These are phyloP conservation scores for Carex pumila DNA, from an alignment of 176 grass and related monocot species.

Conservation along the genomic window DNA sequence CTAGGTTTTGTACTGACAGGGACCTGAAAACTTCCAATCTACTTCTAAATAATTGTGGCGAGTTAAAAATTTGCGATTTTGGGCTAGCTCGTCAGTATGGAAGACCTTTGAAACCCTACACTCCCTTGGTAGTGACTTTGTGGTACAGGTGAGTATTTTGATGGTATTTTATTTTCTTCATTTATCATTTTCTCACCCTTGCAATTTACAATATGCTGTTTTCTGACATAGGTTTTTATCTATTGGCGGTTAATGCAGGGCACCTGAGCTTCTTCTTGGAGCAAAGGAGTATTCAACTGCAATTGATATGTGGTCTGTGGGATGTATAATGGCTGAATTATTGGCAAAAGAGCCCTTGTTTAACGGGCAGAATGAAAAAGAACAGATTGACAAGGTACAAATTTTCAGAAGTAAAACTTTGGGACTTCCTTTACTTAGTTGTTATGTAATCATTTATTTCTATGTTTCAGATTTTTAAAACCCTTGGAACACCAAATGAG, in stretches of 20 bases:
- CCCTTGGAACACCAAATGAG: conserved; percentile 66
- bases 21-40: conserved; percentile 95
- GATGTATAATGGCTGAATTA: conserved; percentile 95
- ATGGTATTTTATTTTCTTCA: conserved; percentile 16
- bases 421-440: not conserved
- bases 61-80: conserved; percentile 98
- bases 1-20: conserved; percentile 28
- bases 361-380: conserved; percentile 59
- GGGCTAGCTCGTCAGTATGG: conserved; percentile 93
- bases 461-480: conserved; percentile 69
- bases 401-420: not conserved
- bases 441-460: conserved; percentile 22
- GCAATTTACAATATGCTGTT: not conserved
- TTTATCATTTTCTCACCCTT: not conserved
- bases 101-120: conserved; percentile 79
- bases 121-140: conserved; percentile 91
- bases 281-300: conserved; percentile 89
- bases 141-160: conserved; percentile 64
- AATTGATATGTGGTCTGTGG: conserved; percentile 96
- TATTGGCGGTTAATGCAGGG: conserved; percentile 33
- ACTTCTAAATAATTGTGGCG: conserved; percentile 79
- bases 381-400: conserved; percentile 77
- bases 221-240: not conserved
- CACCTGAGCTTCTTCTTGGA: conserved; percentile 81
- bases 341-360: conserved; percentile 77